These are phyloP conservation scores for Dactylis glomerata DNA, from an alignment of 176 grass and related monocot species.

Conservation along the genomic window DNA sequence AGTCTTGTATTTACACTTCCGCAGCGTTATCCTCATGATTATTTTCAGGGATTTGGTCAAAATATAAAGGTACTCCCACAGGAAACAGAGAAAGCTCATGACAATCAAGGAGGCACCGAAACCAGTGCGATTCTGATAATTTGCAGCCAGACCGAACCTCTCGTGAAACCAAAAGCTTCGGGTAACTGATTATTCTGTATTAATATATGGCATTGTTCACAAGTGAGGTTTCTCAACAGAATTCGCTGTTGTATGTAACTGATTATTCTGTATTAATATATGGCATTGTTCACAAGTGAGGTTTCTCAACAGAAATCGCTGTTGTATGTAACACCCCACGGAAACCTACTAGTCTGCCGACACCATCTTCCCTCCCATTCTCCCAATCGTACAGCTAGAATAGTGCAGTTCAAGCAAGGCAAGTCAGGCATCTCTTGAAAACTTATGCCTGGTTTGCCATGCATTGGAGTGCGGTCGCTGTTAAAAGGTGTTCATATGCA, in stretches of 20 bases:
- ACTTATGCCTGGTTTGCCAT: neutral
- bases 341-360: neutral
- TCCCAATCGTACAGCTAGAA: neutral
- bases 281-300: neutral
- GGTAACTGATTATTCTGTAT: neutral
- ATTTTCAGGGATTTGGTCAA: neutral
- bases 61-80: neutral
- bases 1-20: neutral
- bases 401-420: neutral
- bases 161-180: neutral
- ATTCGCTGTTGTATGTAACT: neutral
- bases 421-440: neutral
- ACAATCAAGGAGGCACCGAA: neutral
- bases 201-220: neutral
- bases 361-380: neutral
- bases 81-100: neutral
- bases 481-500: slow-evolving; percentile 48
- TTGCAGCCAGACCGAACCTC: neutral
- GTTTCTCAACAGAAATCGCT: neutral
- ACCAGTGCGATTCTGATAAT: neutral
- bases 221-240: neutral
- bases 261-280: neutral
- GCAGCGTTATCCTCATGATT: neutral
- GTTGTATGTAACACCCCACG: neutral
- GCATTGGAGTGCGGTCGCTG: neutral